phyloP scores from a whole-genome alignment of 306 rosid genomes.

The Luffa acutangula region DNA sequence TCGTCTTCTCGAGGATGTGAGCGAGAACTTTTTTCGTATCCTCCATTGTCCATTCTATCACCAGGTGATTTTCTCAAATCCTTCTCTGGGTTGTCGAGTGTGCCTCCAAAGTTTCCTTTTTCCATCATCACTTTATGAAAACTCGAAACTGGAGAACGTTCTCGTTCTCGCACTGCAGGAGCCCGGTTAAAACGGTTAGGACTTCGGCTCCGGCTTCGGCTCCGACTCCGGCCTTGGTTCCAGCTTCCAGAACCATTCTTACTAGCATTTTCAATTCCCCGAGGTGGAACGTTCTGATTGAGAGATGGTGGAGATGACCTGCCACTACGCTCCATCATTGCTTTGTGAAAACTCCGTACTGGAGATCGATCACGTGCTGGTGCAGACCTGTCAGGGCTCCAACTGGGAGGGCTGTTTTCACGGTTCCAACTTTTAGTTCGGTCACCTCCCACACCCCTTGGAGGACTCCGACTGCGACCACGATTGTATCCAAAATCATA shows the following conservation, averaged over 20 bases:
- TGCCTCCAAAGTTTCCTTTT: conserved; percentile 16
- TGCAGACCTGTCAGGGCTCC: conserved; percentile 34
- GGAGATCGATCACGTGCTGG: conserved; percentile 21
- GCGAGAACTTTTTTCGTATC: conserved; percentile 18
- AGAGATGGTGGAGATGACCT: background rate
- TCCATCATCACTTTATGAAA: conserved; percentile 70
- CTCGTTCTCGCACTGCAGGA: conserved; percentile 20
- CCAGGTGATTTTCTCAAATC: conserved; percentile 22
- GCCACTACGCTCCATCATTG: conserved; percentile 27
- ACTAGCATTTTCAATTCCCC: background rate
- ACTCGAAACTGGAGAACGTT: conserved; percentile 27
- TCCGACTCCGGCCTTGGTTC: conserved; percentile 55
- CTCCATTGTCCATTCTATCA: conserved; percentile 3
- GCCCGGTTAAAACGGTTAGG: conserved; percentile 30
- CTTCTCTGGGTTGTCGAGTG: conserved; percentile 17
- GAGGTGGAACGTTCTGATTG: background rate
- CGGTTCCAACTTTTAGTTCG: conserved; percentile 28
- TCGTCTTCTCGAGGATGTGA: conserved; percentile 46
- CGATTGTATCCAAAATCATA: conserved; percentile 33
- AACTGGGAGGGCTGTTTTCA: conserved; percentile 57
- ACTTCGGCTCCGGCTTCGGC: conserved; percentile 69
- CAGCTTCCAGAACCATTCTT: conserved; percentile 3
- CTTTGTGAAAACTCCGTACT: conserved; percentile 52
- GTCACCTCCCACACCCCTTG: conserved; percentile 41
- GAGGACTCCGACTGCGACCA: conserved; percentile 47